A percentile compares a stretch with the other conserved stretches of the same genome.
These are phyloP conservation scores for Rhynchosporium secalis DNA, from an alignment of 2,329 filamentous ascomycete species.

Conservation along the genomic window DNA sequence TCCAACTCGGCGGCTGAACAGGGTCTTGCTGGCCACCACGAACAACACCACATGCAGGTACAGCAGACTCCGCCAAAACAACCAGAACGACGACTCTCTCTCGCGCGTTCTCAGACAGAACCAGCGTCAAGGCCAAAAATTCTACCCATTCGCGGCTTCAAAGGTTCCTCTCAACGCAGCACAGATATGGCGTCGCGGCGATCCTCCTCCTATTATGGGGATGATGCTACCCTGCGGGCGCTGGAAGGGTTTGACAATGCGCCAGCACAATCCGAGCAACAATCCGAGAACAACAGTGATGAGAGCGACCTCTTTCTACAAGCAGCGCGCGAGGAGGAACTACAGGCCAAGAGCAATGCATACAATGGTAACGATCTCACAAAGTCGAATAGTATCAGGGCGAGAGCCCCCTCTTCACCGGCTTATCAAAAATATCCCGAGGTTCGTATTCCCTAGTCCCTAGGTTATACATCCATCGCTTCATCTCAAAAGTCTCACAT, in stretches of 20 bases:
- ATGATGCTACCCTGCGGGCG: conserved; percentile 35
- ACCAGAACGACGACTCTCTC: conserved; percentile 16
- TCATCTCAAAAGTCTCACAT: conserved; percentile 13
- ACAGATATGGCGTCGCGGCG: conserved; percentile 32
- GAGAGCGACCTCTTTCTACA: conserved; percentile 39
- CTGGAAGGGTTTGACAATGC: conserved; percentile 29
- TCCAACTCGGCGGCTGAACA: conserved; percentile 4
- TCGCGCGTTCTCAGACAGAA: conserved; percentile 18
- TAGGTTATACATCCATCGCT: conserved; percentile 17
- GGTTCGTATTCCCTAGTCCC: conserved; percentile 16
- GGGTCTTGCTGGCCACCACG: conserved; percentile 8
- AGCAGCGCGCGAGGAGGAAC: conserved; percentile 38
- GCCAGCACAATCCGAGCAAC: conserved; percentile 25
- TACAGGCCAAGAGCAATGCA: conserved; percentile 20
- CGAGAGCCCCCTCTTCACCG: conserved; percentile 24
- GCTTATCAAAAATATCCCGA: conserved; percentile 12
- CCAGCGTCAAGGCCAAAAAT: conserved; percentile 28
- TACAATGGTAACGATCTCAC: conserved; percentile 22
- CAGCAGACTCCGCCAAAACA: conserved; percentile 8
- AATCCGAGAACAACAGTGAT: conserved; percentile 38
- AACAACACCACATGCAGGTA: background rate
- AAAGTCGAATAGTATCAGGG: conserved; percentile 31
- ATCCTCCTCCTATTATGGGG: conserved; percentile 26
- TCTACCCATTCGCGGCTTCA: conserved; percentile 37
- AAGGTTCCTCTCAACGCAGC: conserved; percentile 32